Percentiles rank a stretch among this genome's conserved stretches.
These are phyloP conservation scores for Aphanocladium album DNA, from an alignment of 2,329 filamentous ascomycete genomes.

Conservation along the genomic window DNA sequence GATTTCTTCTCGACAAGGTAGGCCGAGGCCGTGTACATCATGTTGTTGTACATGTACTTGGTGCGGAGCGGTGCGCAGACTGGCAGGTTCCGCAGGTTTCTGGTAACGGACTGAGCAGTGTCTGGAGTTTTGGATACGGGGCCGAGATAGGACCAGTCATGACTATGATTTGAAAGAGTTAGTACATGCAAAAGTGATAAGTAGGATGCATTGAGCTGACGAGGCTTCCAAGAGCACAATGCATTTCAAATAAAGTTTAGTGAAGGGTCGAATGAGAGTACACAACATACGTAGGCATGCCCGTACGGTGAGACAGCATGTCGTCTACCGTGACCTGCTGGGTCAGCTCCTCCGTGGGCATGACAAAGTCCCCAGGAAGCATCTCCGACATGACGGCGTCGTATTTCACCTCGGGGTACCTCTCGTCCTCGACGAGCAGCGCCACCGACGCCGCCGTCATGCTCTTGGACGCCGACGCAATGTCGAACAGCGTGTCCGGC, in stretches of 20 bases:
- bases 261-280: too few species aligned
- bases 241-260: too few species aligned
- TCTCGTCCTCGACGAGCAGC: conserved; percentile 20
- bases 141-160: conserved; percentile 23
- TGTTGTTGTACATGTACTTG: conserved; percentile 23
- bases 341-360: conserved; percentile 18
- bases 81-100: conserved; percentile 24
- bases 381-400: conserved; percentile 21
- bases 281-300: conserved; percentile 21
- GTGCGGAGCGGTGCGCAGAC: conserved; percentile 19
- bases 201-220: background rate
- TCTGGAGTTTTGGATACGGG: conserved; percentile 17
- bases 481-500: conserved; percentile 23
- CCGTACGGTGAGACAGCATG: conserved; percentile 22
- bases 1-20: conserved; percentile 21
- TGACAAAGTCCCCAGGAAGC: conserved; percentile 24
- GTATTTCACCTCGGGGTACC: conserved; percentile 20
- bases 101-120: conserved; percentile 20
- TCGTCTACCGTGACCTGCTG: conserved; percentile 21
- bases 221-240: background rate
- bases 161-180: conserved; percentile 13
- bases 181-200: too few species aligned
- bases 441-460: conserved; percentile 23
- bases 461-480: conserved; percentile 24
- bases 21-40: conserved; percentile 24